phyloP scores from a whole-genome alignment of 2,329 filamentous ascomycete species.

The Coniochaeta hoffmannii region DNA sequence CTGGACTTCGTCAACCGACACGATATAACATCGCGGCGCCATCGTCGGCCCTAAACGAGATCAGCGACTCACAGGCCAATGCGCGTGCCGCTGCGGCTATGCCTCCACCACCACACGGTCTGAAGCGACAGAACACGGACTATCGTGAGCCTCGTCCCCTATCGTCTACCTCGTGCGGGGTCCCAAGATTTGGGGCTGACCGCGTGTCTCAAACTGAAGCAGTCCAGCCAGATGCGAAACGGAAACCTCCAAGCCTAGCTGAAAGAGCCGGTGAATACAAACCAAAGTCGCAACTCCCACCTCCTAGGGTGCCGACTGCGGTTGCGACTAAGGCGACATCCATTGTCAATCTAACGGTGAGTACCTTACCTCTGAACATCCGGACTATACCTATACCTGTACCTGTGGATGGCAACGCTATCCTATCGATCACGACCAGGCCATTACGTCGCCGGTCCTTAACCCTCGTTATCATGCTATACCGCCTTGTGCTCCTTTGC shows the following conservation, averaged over 20 bases:
- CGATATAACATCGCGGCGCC: constrained; percentile 13
- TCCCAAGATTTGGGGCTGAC: constrained; percentile 4
- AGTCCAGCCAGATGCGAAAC: constrained; percentile 49
- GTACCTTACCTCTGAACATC: background rate
- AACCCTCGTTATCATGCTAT: too few relatives aligned
- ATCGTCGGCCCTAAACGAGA: constrained; percentile 37
- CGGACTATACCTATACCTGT: too few relatives aligned
- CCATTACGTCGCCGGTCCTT: too few relatives aligned
- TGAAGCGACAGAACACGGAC: constrained; percentile 38
- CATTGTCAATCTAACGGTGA: background rate
- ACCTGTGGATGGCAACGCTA: too few relatives aligned
- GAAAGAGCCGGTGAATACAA: constrained; percentile 43
- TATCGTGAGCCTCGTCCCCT: constrained; percentile 15
- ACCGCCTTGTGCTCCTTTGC: too few relatives aligned
- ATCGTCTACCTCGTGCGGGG: background rate
- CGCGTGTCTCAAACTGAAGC: constrained; percentile 17
- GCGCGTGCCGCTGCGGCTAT: constrained; percentile 33
- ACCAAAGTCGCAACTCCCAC: background rate
- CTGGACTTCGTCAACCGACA: constrained; percentile 11
- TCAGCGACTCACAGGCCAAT: constrained; percentile 55
- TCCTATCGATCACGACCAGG: too few relatives aligned
- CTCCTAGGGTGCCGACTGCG: background rate
- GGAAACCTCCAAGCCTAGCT: constrained; percentile 41
- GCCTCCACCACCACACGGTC: constrained; percentile 28
- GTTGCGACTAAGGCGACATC: constrained; percentile 4